Conservation (phyloP, 2,329 filamentous ascomycete genomes). For the Nannizzia gypsea region DNA sequence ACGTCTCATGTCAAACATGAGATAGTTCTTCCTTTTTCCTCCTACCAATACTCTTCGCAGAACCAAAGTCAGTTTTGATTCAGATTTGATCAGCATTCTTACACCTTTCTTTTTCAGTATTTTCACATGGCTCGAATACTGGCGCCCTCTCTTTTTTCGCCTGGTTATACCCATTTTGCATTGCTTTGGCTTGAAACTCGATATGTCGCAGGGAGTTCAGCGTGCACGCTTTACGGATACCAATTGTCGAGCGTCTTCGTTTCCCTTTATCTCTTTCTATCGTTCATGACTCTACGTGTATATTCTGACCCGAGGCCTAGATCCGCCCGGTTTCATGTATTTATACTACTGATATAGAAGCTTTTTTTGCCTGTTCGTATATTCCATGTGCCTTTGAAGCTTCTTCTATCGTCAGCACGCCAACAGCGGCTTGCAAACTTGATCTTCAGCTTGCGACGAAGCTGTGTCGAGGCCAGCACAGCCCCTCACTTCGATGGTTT, state of each 20-base stretch:
- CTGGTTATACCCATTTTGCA: constrained; percentile 6
- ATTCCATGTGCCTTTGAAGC: not conserved
- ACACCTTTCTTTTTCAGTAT: not conserved
- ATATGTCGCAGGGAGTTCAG: not conserved
- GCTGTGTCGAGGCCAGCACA: not conserved
- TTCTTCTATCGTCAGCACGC: too few species aligned
- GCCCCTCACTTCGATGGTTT: not conserved
- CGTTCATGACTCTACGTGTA: not conserved
- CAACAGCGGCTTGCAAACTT: too few species aligned
- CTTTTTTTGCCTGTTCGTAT: not conserved
- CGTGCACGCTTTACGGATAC: not conserved
- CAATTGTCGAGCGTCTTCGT: not conserved
- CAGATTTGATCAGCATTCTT: not conserved
- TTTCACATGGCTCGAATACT: not conserved
- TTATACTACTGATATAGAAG: not conserved
- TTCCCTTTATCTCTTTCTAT: not conserved
- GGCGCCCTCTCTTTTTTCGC: not conserved
- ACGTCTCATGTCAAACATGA: not conserved
- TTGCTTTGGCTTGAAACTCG: not conserved
- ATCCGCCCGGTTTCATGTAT: not conserved
- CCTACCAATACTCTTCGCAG: not conserved
- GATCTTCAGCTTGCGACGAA: not conserved
- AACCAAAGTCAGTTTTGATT: not conserved
- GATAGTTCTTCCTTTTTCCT: not conserved
- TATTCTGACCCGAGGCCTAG: not conserved